Evolutionary conservation across 805 yeast species (phyloP).

Genomic region (Candida orba): DNA sequence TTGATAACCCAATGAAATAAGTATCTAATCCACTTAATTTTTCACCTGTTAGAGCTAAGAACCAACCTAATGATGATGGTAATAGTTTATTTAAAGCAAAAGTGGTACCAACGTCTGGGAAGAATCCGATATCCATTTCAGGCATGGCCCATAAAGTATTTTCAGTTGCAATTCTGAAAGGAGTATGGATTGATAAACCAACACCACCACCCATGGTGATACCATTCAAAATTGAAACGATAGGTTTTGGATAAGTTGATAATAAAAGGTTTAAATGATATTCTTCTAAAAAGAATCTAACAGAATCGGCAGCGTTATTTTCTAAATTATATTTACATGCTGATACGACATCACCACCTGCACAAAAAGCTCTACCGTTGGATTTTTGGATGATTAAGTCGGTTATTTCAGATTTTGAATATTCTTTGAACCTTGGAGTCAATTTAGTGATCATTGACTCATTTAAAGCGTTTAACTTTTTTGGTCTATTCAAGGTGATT

Average conservation of each 20-base stretch:
- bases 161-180: conserved; percentile 92
- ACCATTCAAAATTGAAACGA: conserved; percentile 82
- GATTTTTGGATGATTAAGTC: conserved; percentile 65
- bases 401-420: conserved; percentile 58
- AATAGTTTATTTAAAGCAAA: conserved; percentile 74
- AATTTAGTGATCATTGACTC: conserved; percentile 67
- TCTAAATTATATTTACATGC: conserved; percentile 55
- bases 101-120: conserved; percentile 93
- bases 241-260: conserved; percentile 81
- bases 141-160: conserved; percentile 94
- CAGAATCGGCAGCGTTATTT: conserved; percentile 40
- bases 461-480: conserved; percentile 80
- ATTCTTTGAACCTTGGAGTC: conserved; percentile 68
- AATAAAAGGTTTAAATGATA: conserved; percentile 74
- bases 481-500: conserved; percentile 69
- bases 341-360: conserved; percentile 92
- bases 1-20: conserved; percentile 78
- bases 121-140: conserved; percentile 92
- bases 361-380: conserved; percentile 61
- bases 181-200: conserved; percentile 83
- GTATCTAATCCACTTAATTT: conserved; percentile 71
- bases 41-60: conserved; percentile 81
- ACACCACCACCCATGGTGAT: conserved; percentile 98
- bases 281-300: conserved; percentile 69
- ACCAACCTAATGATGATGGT: conserved; percentile 78